phyloP scores from a whole-genome alignment of 768 basidiomycete genomes.

The Pisolithus microcarpus region DNA sequence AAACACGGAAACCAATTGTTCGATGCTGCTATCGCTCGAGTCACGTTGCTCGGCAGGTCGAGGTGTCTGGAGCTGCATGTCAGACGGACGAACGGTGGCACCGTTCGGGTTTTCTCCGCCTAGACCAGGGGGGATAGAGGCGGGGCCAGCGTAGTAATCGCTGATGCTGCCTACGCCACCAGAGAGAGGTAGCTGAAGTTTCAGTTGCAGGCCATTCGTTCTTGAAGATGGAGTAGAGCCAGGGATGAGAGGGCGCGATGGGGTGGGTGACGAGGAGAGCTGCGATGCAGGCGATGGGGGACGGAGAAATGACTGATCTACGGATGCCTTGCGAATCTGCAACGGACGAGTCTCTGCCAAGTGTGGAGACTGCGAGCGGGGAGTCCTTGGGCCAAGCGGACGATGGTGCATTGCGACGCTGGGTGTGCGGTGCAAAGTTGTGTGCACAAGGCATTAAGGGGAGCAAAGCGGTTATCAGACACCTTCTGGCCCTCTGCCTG shows the following conservation, averaged over 20 bases:
- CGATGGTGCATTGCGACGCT: conserved; percentile 28
- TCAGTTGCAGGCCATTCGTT: conserved; percentile 25
- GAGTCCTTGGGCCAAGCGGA: conserved; percentile 46
- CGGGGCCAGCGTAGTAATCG: conserved; percentile 27
- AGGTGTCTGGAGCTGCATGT: conserved; percentile 28
- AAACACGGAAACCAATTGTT: conserved; percentile 28
- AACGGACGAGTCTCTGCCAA: conserved; percentile 33
- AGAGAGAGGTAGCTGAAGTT: conserved; percentile 30
- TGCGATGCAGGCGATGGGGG: conserved; percentile 24
- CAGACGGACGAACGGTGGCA: conserved; percentile 37
- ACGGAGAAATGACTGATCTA: conserved; percentile 20
- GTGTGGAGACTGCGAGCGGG: conserved; percentile 37
- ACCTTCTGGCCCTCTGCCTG: not conserved
- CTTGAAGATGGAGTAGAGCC: conserved; percentile 18
- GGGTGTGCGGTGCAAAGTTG: not conserved
- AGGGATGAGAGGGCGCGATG: conserved; percentile 26
- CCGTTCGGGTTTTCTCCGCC: conserved; percentile 31
- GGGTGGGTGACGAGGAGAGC: conserved; percentile 24
- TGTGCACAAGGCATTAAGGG: too few relatives aligned
- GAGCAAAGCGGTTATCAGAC: too few relatives aligned
- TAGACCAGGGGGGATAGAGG: conserved; percentile 28
- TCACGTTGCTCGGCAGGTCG: conserved; percentile 21
- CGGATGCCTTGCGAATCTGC: conserved; percentile 32
- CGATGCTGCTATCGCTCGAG: conserved; percentile 29
- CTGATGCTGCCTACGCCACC: conserved; percentile 14